These are phyloP conservation scores for Hypericum androsaemum DNA, from an alignment of 345 rosid genomes.

Conservation along the genomic window DNA sequence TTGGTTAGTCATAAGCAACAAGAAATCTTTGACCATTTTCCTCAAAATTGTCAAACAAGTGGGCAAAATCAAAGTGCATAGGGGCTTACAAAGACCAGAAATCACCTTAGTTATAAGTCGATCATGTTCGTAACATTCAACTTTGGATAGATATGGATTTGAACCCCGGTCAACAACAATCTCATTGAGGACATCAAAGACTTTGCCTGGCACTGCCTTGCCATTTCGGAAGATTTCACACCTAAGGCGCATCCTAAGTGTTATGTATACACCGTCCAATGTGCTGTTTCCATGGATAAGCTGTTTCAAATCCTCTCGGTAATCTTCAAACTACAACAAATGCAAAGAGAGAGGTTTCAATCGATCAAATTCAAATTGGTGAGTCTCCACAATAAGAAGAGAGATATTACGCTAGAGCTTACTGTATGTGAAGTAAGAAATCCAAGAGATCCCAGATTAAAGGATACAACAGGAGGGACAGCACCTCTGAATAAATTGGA, in stretches of 20 bases:
- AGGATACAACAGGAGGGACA: constrained; percentile 92
- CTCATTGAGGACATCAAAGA: constrained; percentile 89
- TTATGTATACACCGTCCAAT: constrained; percentile 83
- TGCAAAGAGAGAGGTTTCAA: constrained; percentile 4
- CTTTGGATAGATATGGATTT: constrained; percentile 94
- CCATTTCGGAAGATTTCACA: constrained; percentile 89
- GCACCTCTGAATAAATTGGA: constrained; percentile 90
- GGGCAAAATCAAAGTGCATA: background rate
- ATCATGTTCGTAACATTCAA: constrained; percentile 93
- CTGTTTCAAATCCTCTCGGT: constrained; percentile 70
- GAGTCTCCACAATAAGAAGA: constrained; percentile 4
- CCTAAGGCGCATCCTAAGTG: constrained; percentile 87
- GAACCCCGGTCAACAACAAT: constrained; percentile 94
- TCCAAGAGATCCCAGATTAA: constrained; percentile 96
- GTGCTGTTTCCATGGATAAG: constrained; percentile 82
- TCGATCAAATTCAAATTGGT: constrained; percentile 4
- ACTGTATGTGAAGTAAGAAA: constrained; percentile 89
- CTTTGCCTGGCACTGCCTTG: constrained; percentile 85
- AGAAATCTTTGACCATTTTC: constrained; percentile 5
- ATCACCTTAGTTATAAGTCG: constrained; percentile 92
- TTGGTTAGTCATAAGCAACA: background rate
- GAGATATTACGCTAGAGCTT: constrained; percentile 23
- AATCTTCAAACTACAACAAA: constrained; percentile 57
- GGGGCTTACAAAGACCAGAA: too few species aligned
- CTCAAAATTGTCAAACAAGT: background rate